A percentile compares a stretch with the other conserved stretches of the same genome.
Evolutionary conservation across 2,329 filamentous ascomycete genomes (phyloP).

Genomic region (Colletotrichum sp.): DNA sequence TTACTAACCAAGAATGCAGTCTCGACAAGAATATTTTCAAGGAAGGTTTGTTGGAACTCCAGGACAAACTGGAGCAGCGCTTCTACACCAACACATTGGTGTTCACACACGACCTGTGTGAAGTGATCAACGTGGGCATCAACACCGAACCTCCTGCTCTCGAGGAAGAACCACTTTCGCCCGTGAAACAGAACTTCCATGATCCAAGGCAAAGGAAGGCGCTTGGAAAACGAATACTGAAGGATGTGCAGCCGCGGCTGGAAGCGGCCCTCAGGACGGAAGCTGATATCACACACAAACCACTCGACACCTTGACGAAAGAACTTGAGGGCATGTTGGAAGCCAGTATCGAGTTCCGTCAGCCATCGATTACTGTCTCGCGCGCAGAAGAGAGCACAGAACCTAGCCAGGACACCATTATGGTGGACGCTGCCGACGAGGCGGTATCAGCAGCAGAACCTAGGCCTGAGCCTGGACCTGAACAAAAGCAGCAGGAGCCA

Average conservation of each 20-base stretch:
- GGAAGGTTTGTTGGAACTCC: slow-evolving; percentile 53
- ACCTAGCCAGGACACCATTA: slow-evolving; percentile 51
- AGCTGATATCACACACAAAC: slow-evolving; percentile 76
- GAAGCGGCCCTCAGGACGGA: slow-evolving; percentile 81
- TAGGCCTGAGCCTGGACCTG: background rate
- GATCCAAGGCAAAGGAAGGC: slow-evolving; percentile 84
- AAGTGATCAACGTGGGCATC: slow-evolving; percentile 58
- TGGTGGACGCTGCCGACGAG: slow-evolving; percentile 48
- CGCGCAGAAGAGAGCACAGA: slow-evolving; percentile 43
- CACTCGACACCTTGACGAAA: slow-evolving; percentile 71
- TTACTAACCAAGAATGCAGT: slow-evolving; percentile 51
- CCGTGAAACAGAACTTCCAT: slow-evolving; percentile 54
- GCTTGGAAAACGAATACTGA: slow-evolving; percentile 88
- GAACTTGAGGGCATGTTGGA: slow-evolving; percentile 79
- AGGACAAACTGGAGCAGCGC: slow-evolving; percentile 56
- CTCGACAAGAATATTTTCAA: slow-evolving; percentile 69
- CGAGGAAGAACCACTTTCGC: slow-evolving; percentile 45
- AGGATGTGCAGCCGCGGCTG: slow-evolving; percentile 77
- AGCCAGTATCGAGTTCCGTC: slow-evolving; percentile 64
- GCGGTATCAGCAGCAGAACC: slow-evolving; percentile 28
- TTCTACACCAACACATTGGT: slow-evolving; percentile 62
- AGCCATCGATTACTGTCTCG: slow-evolving; percentile 37
- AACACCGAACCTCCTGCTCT: slow-evolving; percentile 41
- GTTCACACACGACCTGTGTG: slow-evolving; percentile 62
- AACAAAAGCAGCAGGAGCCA: slow-evolving; percentile 28